phyloP scores from a whole-genome alignment of 2,329 filamentous ascomycete genomes.

The Ascocoryne sarcoides region DNA sequence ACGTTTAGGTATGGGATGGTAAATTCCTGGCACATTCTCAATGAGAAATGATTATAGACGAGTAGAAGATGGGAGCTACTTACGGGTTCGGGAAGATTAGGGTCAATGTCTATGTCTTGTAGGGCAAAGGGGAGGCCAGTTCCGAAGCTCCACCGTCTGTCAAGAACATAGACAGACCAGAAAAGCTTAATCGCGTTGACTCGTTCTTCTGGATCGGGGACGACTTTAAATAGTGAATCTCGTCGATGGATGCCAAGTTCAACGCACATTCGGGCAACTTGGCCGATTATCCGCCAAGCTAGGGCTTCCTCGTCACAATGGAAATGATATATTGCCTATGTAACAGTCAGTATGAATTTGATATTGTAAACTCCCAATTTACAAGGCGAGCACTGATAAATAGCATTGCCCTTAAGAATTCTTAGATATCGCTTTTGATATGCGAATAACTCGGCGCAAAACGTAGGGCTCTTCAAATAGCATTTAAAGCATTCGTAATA shows the following conservation, averaged over 20 bases:
- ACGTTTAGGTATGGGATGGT: conserved; percentile 60
- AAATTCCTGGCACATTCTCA: no score
- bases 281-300: conserved; percentile 79
- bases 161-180: conserved; percentile 80
- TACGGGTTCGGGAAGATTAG: conserved; percentile 70
- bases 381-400: no score
- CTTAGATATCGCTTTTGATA: no score
- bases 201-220: conserved; percentile 60
- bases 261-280: conserved; percentile 70
- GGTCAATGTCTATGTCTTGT: conserved; percentile 79
- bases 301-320: conserved; percentile 77
- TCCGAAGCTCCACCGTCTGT: conserved; percentile 82
- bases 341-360: conserved; percentile 34
- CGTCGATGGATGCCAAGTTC: conserved; percentile 77
- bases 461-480: no score
- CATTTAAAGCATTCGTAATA: no score
- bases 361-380: no score
- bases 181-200: conserved; percentile 63
- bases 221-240: conserved; percentile 59
- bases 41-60: no score
- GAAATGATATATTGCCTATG: conserved; percentile 68
- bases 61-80: no score
- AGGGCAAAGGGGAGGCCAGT: conserved; percentile 80
- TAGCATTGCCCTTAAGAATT: no score
- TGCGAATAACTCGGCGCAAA: no score